phyloP scores from a whole-genome alignment of 805 yeast genomes.

The Zygoascus ofunaensis region DNA sequence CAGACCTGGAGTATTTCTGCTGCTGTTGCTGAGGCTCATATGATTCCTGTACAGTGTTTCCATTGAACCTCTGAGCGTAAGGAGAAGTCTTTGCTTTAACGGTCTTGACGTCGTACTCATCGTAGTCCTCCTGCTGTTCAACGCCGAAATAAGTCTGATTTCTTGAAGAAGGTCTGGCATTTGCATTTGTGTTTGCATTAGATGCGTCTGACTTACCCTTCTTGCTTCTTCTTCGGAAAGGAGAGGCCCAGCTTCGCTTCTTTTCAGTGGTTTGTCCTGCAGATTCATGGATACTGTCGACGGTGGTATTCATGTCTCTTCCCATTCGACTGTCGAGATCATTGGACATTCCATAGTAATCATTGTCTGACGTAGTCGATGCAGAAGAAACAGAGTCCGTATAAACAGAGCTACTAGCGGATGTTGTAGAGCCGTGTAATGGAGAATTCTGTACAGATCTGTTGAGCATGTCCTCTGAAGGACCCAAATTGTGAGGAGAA shows the following conservation, averaged over 20 bases:
- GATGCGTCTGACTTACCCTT: conserved; percentile 6
- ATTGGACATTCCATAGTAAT: conserved; percentile 1
- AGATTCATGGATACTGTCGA: conserved; percentile 18
- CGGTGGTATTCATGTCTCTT: conserved; percentile 29
- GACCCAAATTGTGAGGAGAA: background rate
- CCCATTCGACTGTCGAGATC: conserved; percentile 31
- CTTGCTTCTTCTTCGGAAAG: conserved; percentile 4
- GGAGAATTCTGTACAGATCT: conserved; percentile 1
- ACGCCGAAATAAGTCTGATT: background rate
- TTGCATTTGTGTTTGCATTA: conserved; percentile 9
- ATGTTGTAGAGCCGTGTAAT: conserved; percentile 2
- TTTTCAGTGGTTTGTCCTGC: conserved; percentile 2
- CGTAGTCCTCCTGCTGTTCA: background rate
- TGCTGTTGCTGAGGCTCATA: background rate
- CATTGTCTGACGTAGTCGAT: background rate
- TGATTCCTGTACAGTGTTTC: conserved; percentile 1
- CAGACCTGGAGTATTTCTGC: background rate
- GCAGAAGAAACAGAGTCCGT: conserved; percentile 6
- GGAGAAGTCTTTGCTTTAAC: background rate
- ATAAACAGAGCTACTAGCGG: conserved; percentile 3
- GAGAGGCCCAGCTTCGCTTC: conserved; percentile 19
- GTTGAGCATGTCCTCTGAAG: background rate
- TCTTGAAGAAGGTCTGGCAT: conserved; percentile 7
- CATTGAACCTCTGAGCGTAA: background rate
- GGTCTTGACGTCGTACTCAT: background rate